Evolutionary conservation across 139 green algal genomes (phyloP).

Genomic region (Eudorina sp.): DNA sequence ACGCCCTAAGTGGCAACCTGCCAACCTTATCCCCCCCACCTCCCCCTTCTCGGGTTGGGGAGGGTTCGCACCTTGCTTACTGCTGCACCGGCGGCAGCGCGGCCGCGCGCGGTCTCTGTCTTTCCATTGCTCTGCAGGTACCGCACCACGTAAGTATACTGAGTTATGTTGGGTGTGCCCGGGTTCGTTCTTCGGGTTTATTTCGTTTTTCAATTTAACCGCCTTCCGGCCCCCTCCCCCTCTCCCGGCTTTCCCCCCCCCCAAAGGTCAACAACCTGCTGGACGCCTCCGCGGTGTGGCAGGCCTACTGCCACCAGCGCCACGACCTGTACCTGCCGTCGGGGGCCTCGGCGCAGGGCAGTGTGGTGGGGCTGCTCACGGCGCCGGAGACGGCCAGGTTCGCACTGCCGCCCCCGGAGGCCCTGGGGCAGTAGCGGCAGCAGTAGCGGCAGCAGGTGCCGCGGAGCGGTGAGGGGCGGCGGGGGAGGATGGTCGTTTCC

Average conservation of each 20-base stretch:
- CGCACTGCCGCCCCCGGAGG: constrained; percentile 78
- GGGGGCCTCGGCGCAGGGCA: constrained; percentile 60
- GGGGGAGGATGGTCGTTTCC: no score
- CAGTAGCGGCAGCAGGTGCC: not conserved
- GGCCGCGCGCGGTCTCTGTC: no score
- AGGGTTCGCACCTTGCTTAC: no score
- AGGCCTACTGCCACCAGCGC: constrained; percentile 79
- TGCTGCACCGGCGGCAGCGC: no score
- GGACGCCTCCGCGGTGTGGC: constrained; percentile 79
- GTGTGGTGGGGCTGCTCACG: constrained; percentile 81
- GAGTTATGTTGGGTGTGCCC: no score
- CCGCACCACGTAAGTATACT: no score
- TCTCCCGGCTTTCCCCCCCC: no score
- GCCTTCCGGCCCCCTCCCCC: not conserved
- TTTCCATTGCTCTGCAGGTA: no score
- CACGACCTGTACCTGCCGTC: constrained; percentile 93
- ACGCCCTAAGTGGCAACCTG: no score
- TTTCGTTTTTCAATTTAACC: no score
- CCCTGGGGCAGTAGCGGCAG: constrained; percentile 4
- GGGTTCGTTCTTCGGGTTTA: no score
- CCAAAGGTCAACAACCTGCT: constrained; percentile 68
- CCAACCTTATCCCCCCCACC: not conserved
- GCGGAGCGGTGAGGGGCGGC: no score
- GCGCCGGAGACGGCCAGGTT: constrained; percentile 68
- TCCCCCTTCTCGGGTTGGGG: not conserved